phyloP scores from a whole-genome alignment of 176 grass and related monocot genomes.

The Lolium rigidum region DNA sequence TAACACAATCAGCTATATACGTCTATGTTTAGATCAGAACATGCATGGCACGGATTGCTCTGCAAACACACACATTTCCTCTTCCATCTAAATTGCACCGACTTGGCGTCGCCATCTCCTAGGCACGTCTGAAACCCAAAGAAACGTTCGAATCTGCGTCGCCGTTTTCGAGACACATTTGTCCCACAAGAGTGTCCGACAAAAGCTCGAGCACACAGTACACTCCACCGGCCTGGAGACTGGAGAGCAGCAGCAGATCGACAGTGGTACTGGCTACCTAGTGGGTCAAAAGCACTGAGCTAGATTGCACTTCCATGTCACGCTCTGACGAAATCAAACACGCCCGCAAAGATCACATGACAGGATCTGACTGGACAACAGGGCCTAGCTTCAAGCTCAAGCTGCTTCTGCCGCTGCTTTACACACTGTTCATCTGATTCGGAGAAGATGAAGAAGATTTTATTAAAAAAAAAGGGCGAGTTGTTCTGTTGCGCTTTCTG shows the following conservation, averaged over 20 bases:
- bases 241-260: neutral
- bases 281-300: slow-evolving; percentile 45
- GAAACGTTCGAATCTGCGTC: neutral
- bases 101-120: neutral
- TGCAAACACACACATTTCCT: no score
- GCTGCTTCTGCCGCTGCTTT: slow-evolving; percentile 42
- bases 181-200: neutral
- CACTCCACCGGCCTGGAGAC: slow-evolving; percentile 7
- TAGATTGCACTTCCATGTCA: slow-evolving; percentile 42
- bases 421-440: slow-evolving; percentile 41
- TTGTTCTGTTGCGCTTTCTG: slow-evolving; percentile 49
- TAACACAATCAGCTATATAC: no score
- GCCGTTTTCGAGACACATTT: neutral
- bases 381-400: slow-evolving; percentile 60
- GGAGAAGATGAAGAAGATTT: slow-evolving; percentile 13
- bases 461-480: neutral
- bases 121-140: neutral
- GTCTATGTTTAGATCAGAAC: no score
- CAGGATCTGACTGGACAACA: slow-evolving; percentile 38
- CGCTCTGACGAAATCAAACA: slow-evolving; percentile 53
- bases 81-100: no score
- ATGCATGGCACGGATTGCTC: no score
- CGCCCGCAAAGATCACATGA: slow-evolving; percentile 60
- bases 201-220: neutral
- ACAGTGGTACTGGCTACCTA: neutral